Percentiles rank a stretch among this genome's conserved stretches.
Evolutionary conservation across 2,329 filamentous ascomycete genomes (phyloP).

Genomic region (Reticulascus tulasneorum): DNA sequence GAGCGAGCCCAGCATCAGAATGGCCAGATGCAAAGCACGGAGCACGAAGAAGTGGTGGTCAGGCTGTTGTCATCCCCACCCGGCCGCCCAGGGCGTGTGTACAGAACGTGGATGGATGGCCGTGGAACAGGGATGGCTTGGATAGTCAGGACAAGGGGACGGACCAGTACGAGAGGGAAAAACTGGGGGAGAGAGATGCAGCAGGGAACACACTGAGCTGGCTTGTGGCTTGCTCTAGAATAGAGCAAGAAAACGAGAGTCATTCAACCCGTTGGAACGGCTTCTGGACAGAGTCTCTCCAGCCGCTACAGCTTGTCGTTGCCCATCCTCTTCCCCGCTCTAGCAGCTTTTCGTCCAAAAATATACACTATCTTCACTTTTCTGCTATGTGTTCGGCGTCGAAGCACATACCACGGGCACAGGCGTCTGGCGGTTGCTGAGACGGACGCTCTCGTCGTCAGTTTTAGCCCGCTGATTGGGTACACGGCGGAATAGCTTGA

Average conservation of each 20-base stretch:
- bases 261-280: too few relatives aligned
- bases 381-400: slow-evolving; percentile 1
- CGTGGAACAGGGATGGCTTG: too few relatives aligned
- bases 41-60: too few relatives aligned
- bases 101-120: too few relatives aligned
- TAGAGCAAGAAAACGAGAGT: too few relatives aligned
- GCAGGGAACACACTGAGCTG: too few relatives aligned
- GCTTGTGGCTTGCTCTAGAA: too few relatives aligned
- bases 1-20: too few relatives aligned
- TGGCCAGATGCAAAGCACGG: too few relatives aligned
- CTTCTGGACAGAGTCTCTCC: neutral
- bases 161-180: neutral
- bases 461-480: slow-evolving; percentile 15
- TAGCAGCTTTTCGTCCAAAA: neutral
- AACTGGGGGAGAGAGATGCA: neutral
- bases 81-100: too few relatives aligned
- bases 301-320: neutral
- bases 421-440: slow-evolving; percentile 17
- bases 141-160: too few relatives aligned
- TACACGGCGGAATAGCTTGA: slow-evolving; percentile 4
- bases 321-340: neutral
- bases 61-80: too few relatives aligned
- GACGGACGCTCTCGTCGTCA: slow-evolving; percentile 13
- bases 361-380: neutral
- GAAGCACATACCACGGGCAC: slow-evolving; percentile 1